These are phyloP conservation scores for Apiospora arundinis DNA, from an alignment of 2,329 filamentous ascomycete genomes.

Conservation along the genomic window DNA sequence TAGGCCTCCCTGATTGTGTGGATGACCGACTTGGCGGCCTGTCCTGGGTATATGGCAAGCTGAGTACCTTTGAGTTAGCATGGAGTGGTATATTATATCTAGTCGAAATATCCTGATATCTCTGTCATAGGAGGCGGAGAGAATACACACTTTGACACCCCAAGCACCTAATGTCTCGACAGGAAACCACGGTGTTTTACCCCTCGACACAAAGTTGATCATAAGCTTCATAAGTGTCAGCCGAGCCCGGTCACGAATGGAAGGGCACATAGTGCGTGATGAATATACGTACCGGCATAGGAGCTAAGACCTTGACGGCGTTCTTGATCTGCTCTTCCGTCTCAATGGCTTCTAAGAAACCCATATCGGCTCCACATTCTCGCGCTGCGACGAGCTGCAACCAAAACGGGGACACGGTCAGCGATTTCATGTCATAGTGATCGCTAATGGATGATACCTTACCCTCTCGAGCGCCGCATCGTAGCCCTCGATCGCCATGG, in stretches of 20 bases:
- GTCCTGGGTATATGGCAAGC: constrained; percentile 25
- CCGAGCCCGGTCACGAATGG: too few relatives aligned
- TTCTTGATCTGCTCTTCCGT: constrained; percentile 25
- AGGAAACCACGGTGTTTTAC: constrained; percentile 25
- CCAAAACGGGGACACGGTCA: neutral
- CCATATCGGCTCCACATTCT: constrained; percentile 26
- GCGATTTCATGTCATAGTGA: neutral
- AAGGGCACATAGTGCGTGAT: too few relatives aligned
- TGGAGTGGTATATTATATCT: neutral
- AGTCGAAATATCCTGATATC: neutral
- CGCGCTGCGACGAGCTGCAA: constrained; percentile 18
- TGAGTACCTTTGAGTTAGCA: neutral
- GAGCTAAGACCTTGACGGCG: constrained; percentile 22
- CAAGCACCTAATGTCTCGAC: constrained; percentile 19
- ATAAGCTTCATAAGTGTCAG: constrained; percentile 19
- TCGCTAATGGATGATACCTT: neutral
- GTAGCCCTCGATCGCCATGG: constrained; percentile 20
- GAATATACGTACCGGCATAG: constrained; percentile 21
- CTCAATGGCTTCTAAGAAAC: constrained; percentile 24
- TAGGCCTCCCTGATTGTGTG: constrained; percentile 23
- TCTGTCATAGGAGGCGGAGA: neutral
- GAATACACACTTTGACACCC: constrained; percentile 22
- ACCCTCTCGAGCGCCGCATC: constrained; percentile 22
- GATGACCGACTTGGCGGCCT: constrained; percentile 23
- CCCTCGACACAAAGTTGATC: constrained; percentile 24